These are phyloP conservation scores for Fraxinus pennsylvanica DNA, from an alignment of 257 asterid genomes.

Conservation along the genomic window DNA sequence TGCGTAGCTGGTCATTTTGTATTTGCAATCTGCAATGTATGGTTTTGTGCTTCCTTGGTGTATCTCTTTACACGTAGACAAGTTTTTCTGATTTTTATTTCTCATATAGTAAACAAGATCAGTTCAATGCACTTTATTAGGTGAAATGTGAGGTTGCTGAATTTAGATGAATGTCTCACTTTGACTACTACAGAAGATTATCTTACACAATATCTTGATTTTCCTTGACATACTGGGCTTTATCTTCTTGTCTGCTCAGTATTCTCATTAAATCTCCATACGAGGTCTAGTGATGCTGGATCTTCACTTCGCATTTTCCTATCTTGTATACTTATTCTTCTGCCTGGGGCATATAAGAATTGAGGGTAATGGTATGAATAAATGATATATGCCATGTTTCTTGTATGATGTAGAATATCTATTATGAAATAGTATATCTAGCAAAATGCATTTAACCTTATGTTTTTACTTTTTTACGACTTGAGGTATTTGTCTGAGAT, in stretches of 20 bases:
- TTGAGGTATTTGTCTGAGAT: neutral
- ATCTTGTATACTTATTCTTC: neutral
- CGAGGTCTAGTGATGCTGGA: neutral
- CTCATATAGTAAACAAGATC: neutral
- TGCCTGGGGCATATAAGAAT: neutral
- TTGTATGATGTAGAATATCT: neutral
- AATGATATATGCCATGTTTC: neutral
- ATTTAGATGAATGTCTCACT: conserved; percentile 5
- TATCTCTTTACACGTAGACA: neutral
- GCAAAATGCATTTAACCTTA: neutral
- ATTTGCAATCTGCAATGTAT: neutral
- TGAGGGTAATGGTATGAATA: neutral
- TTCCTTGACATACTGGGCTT: neutral
- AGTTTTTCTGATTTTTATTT: neutral
- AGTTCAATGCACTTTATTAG: neutral
- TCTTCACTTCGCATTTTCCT: neutral
- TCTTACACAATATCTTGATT: neutral
- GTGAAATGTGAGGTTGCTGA: neutral
- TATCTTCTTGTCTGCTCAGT: neutral
- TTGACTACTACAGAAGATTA: neutral
- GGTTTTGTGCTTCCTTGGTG: neutral
- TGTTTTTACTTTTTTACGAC: neutral
- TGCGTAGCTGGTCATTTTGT: neutral
- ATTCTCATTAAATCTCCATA: neutral
- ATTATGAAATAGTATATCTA: neutral